Conservation (phyloP, 768 basidiomycete species). For the Kwoniella botswanensis region DNA sequence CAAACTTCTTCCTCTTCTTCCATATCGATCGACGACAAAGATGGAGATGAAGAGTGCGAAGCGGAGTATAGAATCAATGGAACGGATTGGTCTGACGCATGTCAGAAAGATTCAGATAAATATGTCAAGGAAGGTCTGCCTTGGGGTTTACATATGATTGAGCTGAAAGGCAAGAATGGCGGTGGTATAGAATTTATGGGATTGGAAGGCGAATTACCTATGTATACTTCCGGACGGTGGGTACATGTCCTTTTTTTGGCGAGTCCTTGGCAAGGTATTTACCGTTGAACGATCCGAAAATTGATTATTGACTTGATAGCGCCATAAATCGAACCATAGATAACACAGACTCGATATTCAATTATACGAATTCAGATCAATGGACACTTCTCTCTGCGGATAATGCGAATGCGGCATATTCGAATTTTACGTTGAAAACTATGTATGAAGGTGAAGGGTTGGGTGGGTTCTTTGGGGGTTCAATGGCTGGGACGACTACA, state of each 20-base stretch:
- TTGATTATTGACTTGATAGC: neutral
- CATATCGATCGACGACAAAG: neutral
- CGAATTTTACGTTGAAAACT: constrained; percentile 20
- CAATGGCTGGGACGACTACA: constrained; percentile 15
- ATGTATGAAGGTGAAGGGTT: constrained; percentile 11
- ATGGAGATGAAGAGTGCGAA: neutral
- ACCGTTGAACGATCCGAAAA: no score
- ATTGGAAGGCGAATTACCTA: constrained; percentile 18
- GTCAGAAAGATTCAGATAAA: neutral
- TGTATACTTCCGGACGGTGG: constrained; percentile 14
- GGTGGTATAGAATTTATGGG: constrained; percentile 25
- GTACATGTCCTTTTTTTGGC: neutral
- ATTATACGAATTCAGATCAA: constrained; percentile 10
- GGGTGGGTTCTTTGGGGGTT: constrained; percentile 13
- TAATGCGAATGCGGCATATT: neutral
- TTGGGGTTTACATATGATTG: constrained; percentile 18
- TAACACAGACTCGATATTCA: constrained; percentile 21
- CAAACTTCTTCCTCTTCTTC: constrained; percentile 8
- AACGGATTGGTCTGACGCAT: constrained; percentile 18
- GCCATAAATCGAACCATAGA: constrained; percentile 25
- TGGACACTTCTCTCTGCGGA: constrained; percentile 17
- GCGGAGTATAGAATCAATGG: constrained; percentile 25
- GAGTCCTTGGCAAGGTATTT: no score
- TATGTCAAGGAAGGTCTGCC: constrained; percentile 14
- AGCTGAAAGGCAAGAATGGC: neutral